Evolutionary conservation across 169 alveolate species (phyloP).

Genomic region (Plasmodium relictum): DNA sequence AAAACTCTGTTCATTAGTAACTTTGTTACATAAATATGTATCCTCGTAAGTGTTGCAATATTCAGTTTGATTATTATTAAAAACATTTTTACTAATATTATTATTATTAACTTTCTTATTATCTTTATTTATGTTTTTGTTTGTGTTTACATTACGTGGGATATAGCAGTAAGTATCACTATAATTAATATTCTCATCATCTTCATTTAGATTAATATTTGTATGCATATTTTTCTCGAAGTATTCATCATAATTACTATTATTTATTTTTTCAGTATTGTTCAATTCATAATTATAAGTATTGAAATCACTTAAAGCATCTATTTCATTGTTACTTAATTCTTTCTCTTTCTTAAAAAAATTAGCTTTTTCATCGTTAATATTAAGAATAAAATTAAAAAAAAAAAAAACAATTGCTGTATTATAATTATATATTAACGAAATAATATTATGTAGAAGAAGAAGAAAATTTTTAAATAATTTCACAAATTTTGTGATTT

Average conservation of each 20-base stretch:
- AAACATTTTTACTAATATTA: not conserved
- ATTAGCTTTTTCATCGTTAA: constrained; percentile 22
- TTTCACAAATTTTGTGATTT: constrained; percentile 30
- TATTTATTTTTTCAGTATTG: not conserved
- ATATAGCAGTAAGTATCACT: not conserved
- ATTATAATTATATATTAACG: constrained; percentile 67
- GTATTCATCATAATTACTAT: not conserved
- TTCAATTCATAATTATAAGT: not conserved
- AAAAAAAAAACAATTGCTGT: constrained; percentile 44
- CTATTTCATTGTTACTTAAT: not conserved
- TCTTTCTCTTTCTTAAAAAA: not conserved
- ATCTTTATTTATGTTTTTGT: not conserved
- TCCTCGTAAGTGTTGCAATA: not conserved
- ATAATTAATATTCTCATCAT: not conserved
- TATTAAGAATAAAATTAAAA: constrained; percentile 54
- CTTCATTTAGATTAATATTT: not conserved
- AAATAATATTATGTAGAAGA: constrained; percentile 56
- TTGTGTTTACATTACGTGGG: not conserved
- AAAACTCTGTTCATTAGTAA: not conserved
- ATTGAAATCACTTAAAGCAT: not conserved
- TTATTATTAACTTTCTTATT: not conserved
- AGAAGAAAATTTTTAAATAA: constrained; percentile 52
- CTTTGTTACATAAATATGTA: not conserved
- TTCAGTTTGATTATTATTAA: not conserved
- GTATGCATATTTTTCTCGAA: not conserved